These are phyloP conservation scores for Chaetomiaceae sp. DNA, from an alignment of 2,329 filamentous ascomycete genomes.

Conservation along the genomic window DNA sequence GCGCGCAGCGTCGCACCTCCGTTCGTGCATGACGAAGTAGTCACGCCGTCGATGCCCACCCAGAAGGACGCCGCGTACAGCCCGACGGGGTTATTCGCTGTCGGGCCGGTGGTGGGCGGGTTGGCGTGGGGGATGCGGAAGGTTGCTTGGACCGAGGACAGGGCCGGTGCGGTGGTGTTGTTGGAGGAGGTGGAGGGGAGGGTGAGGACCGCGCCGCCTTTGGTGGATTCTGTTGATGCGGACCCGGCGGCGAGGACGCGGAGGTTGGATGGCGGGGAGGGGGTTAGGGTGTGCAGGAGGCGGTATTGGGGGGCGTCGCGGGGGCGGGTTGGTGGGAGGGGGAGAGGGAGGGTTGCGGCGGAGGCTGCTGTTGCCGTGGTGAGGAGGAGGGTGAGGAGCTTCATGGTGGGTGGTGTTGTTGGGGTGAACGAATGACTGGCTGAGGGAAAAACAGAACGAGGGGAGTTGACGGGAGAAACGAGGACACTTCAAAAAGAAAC, in stretches of 20 bases:
- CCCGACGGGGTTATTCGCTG: conserved; percentile 17
- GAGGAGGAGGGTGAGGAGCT: conserved; percentile 11
- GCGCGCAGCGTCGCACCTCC: conserved; percentile 16
- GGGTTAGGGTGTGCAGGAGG: conserved; percentile 18
- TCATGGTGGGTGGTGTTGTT: conserved; percentile 6
- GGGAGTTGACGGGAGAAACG: neutral
- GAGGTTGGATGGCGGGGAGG: neutral
- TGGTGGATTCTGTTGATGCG: conserved; percentile 13
- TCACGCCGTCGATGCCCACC: conserved; percentile 21
- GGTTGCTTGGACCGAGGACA: conserved; percentile 4
- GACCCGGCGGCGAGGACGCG: neutral
- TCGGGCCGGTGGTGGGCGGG: conserved; percentile 20
- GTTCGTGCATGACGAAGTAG: neutral
- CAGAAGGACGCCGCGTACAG: conserved; percentile 24
- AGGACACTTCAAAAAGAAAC: neutral
- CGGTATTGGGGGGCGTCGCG: neutral
- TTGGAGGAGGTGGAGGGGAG: neutral
- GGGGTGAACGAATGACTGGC: neutral
- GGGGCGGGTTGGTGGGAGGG: neutral
- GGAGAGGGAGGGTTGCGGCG: neutral
- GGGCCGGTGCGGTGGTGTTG: too few relatives aligned
- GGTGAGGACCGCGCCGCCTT: conserved; percentile 18
- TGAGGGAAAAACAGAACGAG: neutral
- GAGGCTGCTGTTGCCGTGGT: neutral
- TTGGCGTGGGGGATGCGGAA: conserved; percentile 19